Evolutionary conservation across 164 flowering plant genomes (phyloP).

Genomic region (Buxus sempervirens): DNA sequence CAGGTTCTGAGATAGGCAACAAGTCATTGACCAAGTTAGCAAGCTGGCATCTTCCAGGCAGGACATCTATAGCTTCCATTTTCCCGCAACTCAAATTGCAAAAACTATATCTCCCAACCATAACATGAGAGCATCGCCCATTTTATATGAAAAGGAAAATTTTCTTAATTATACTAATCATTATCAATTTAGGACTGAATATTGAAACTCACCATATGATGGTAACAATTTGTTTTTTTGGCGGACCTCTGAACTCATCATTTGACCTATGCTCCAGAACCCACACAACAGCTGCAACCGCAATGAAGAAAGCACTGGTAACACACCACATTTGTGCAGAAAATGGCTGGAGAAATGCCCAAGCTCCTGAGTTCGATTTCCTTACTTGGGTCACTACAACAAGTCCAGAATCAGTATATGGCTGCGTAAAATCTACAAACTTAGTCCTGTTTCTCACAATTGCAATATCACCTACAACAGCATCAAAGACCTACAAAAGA

Average conservation of each 20-base stretch:
- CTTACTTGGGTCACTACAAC: conserved; percentile 60
- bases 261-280: conserved; percentile 64
- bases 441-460: conserved; percentile 57
- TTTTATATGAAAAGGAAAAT: too few species aligned
- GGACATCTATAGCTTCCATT: background rate
- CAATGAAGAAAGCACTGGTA: conserved; percentile 40
- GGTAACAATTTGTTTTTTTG: conserved; percentile 50
- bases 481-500: conserved; percentile 49
- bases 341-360: conserved; percentile 67
- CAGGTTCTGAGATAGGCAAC: background rate
- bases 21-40: background rate
- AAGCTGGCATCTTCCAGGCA: background rate
- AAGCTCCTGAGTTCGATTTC: conserved; percentile 50
- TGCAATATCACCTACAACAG: conserved; percentile 66
- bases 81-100: background rate
- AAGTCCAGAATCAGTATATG: conserved; percentile 61
- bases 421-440: conserved; percentile 69
- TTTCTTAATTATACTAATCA: too few species aligned
- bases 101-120: background rate
- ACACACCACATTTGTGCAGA: conserved; percentile 49
- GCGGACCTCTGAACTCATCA: conserved; percentile 71
- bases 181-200: background rate
- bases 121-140: too few species aligned
- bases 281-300: conserved; percentile 60
- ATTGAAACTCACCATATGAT: conserved; percentile 49